A percentile compares a stretch with the other conserved stretches of the same genome.
phyloP scores from a whole-genome alignment of 257 asterid species.

The Lycium ferocissimum region DNA sequence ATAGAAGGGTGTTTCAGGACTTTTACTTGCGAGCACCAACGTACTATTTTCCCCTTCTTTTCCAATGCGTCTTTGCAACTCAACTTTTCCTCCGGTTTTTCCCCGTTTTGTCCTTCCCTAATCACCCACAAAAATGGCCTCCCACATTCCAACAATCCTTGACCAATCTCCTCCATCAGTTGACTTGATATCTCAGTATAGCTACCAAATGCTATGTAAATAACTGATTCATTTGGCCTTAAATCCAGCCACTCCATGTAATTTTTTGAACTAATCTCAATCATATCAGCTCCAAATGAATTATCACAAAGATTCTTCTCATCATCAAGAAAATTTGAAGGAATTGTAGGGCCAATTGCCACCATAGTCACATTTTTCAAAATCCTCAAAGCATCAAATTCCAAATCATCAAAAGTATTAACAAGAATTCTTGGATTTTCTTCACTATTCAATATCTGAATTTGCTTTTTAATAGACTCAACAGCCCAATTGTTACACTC shows the following conservation, averaged over 20 bases:
- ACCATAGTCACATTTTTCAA: conserved; percentile 25
- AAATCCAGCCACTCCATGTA: conserved; percentile 34
- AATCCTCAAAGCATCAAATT: conserved; percentile 25
- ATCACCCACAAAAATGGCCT: conserved; percentile 47
- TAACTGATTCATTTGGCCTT: conserved; percentile 25
- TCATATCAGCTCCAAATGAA: conserved; percentile 16
- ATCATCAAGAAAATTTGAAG: conserved; percentile 28
- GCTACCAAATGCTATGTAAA: conserved; percentile 39
- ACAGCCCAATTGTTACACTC: not conserved
- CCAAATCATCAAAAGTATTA: conserved; percentile 34
- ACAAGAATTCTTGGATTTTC: conserved; percentile 26
- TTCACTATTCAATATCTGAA: conserved; percentile 12
- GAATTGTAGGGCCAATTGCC: conserved; percentile 30
- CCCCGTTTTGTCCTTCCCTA: not conserved
- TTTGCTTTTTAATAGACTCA: not conserved
- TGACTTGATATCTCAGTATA: not conserved
- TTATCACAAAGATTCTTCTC: conserved; percentile 7
- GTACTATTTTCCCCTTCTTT: conserved; percentile 36
- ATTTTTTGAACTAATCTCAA: not conserved
- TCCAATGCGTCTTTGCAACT: conserved; percentile 33
- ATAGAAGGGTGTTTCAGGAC: conserved; percentile 38
- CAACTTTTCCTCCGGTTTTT: conserved; percentile 13
- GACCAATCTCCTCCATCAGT: conserved; percentile 36
- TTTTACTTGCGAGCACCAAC: conserved; percentile 42
- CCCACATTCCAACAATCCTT: conserved; percentile 34